Base-by-base conservation (phyloP, 2,329 filamentous ascomycete genomes). In the Phialemoniopsis sp. region DNA sequence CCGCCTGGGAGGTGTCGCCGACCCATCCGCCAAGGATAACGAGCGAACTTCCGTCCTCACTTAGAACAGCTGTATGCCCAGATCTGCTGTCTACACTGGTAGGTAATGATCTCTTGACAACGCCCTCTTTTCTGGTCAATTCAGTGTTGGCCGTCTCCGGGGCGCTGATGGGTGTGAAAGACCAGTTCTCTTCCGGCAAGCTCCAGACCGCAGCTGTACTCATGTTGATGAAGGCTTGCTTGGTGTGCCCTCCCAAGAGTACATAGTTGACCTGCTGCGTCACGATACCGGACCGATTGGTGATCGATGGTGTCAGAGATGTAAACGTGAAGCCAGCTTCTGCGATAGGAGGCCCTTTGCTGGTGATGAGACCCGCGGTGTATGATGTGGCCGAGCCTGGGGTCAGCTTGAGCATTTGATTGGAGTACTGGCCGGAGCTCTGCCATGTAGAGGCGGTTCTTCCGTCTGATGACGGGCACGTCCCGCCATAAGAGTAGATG, bases 1-100 rank as follows among this genome's bases (percentile, higher is more conserved):
- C 93, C 2, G 90, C 77, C 26, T 81, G 85, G 8, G 68, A 73
- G 0, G 85, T 72, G 53, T 94, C 82, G 4, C 90, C 91, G 5
- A 96, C 89, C 93, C 93, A 98, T 2, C 93, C 93, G 15, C 93
- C 93, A 43, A 89, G 72, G 2, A 98, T 67, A 31, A 95, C 67
- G 8, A 97, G 69, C n/a, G 76, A 80, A 18, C 69, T 77, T 0
- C 90, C 90, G 54, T 95, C 89, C 38, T 85, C 76, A 19, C 80
- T 87, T 5, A 96, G 65, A 2, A 95, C 77, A 1, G 91, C 82
- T 0, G 87, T 90, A 56, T 98, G 93, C 0, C 93, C 93, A 4
- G 90, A 95, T 40, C 93, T 73, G 29, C 89, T 88, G 48, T 95
- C 86, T 7, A 94, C 71, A 1, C 60, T 61, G 2, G 52, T 42